A percentile compares a stretch with the other conserved stretches of the same genome.
These are phyloP conservation scores for Cruciata laevipes DNA, from an alignment of 257 asterid species.

Conservation along the genomic window DNA sequence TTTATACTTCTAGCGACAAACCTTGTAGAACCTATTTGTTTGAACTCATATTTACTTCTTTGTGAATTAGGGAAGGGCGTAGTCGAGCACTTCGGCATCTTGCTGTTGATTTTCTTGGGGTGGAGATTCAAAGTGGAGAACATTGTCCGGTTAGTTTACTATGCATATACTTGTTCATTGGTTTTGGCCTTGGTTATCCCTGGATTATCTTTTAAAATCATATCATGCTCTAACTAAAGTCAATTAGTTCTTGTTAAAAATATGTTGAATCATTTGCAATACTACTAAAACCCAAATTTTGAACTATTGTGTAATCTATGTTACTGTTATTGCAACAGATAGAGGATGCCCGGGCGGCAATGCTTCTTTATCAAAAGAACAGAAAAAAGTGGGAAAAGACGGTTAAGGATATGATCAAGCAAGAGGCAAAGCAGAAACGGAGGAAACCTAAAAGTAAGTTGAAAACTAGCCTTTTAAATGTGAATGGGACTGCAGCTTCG, in stretches of 20 bases:
- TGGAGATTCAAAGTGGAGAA: conserved; percentile 85
- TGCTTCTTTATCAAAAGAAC: conserved; percentile 67
- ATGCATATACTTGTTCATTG: neutral
- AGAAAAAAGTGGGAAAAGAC: conserved; percentile 68
- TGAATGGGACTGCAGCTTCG: conserved; percentile 5
- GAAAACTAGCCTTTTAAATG: conserved; percentile 18
- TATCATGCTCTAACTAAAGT: neutral
- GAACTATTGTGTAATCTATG: neutral
- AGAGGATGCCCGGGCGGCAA: conserved; percentile 91
- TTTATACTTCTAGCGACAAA: conserved; percentile 7
- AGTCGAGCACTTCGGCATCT: conserved; percentile 77
- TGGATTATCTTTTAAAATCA: neutral
- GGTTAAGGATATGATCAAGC: conserved; percentile 51
- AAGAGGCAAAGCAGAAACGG: conserved; percentile 53
- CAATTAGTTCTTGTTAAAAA: neutral
- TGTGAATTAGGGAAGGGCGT: conserved; percentile 73
- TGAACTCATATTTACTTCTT: conserved; percentile 12
- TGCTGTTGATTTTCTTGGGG: conserved; percentile 59
- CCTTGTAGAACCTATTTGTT: neutral
- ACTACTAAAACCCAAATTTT: neutral
- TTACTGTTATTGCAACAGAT: conserved; percentile 30
- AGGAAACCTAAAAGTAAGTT: conserved; percentile 45
- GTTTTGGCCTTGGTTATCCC: neutral
- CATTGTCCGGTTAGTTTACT: conserved; percentile 74
- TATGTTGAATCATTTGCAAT: neutral